Base-by-base conservation (phyloP, 371 early-diverging fungal species). In the Apophysomyces sp. region DNA sequence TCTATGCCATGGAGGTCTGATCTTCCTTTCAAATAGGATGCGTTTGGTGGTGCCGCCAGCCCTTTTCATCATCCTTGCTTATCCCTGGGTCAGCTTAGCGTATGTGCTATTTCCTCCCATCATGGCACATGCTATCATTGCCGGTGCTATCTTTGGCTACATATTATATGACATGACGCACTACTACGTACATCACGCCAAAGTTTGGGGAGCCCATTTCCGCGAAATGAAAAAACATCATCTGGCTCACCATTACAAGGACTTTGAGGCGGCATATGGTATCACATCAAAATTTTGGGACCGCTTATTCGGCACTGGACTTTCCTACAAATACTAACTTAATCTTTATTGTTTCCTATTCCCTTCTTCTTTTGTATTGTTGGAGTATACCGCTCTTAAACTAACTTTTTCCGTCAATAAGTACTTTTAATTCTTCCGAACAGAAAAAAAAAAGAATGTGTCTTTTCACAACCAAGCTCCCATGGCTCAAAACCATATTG, bases 241-340 rank as follows among this genome's bases (percentile, higher is more conserved):
- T 63, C 68, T 97, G 44, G 92, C 90, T 39, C 97, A 97, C 71
- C 97, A 97, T 73, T 96, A 96, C 82, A 88, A 91, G 78, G 82
- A 94, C 68, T 87, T 83, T 61, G 83, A 93, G 55, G 71, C 81
- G 4, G 96, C 95, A 4, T 97, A 87, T 65, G 97, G 97, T 12
- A 94, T 97, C 69, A 95, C 96, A 29, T 87, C 88, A 70, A 93
- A 92, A 74, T 37, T 95, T 51, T 94, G 94, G 94, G 96, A 96
- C 75, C 73, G 82, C 56, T 78, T 92, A 32, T 93, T 94, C 69
- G 80, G 80, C 31, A 93, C 94, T 15, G 62, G 76, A 11, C 61
- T 88, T 28, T 55, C 69, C 24, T 75, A 75, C 61, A 26, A 65
- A 18, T 54, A 55, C 32, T 57, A 57, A 57, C 5, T n/a, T n/a